Conservation (phyloP, 306 rosid genomes). For the Vigna unguiculata region DNA sequence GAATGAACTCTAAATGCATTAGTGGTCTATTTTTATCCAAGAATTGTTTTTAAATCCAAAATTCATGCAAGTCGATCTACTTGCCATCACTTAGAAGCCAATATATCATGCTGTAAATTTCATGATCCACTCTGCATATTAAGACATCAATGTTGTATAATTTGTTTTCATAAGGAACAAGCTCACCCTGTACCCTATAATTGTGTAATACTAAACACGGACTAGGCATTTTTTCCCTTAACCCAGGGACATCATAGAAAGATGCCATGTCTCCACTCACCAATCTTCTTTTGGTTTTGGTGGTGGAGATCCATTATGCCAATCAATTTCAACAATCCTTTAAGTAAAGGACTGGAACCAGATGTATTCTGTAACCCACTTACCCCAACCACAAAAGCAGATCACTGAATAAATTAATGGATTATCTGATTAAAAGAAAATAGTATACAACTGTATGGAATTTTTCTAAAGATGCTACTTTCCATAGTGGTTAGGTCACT, state of each 20-base stretch:
- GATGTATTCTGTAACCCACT: constrained; percentile 37
- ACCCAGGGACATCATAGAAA: not conserved
- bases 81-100: constrained; percentile 11
- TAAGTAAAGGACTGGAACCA: not conserved
- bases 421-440: constrained; percentile 25
- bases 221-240: not conserved
- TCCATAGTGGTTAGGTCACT: not conserved
- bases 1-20: not conserved
- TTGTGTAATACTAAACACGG: no score
- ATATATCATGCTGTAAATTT: constrained; percentile 13
- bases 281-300: not conserved
- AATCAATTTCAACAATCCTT: constrained; percentile 20
- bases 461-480: constrained; percentile 27
- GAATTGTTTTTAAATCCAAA: not conserved
- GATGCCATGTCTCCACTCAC: constrained; percentile 25
- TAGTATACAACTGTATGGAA: constrained; percentile 11
- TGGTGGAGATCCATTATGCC: constrained; percentile 34
- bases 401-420: constrained; percentile 16
- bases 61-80: not conserved
- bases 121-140: not conserved
- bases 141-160: not conserved
- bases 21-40: not conserved
- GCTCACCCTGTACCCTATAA: not conserved
- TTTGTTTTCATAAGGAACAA: not conserved
- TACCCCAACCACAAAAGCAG: constrained; percentile 18